Evolutionary conservation across 495 filamentous ascomycete species (phyloP), one percentile per base, ranked within the genome.

Genomic region (Hyaloscypha bicolor): DNA sequence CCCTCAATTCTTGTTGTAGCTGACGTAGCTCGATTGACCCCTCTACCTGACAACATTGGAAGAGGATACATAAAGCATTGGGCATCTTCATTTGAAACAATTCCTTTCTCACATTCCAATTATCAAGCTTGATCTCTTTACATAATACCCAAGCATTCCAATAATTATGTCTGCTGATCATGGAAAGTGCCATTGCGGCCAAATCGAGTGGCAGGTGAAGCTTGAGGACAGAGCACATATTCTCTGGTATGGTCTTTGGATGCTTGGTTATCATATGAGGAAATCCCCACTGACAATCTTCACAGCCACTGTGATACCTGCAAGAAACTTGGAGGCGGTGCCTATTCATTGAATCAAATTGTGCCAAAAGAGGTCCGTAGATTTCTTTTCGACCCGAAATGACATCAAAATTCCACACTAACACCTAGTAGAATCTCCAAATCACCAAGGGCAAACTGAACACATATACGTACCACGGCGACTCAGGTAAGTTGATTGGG

Each of bases 261-360:
- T 14, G n/a, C 48, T 19, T 51, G 32, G 48, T 35, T 39, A 16
- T 42, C 4, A 31, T 5, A 5, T 45, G 35, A 60, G 14, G 21
- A 25, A 0, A 53, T 19, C 25, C 29, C 19, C 62, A 21, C 51
- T 57, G 12, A 67, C 22, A 14, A 25, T 16, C 19, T 3, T 55
- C 9, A 37, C 60, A 83, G 83, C 77, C 83, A 85, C 63, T 85
- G 83, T 74, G 76, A 82, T 62, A 80, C 80, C 42, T 86, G 84
- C 78, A 83, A 85, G 67, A 60, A 72, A 57, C 79, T 85, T 48
- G 70, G 74, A 21, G 82, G 82, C 52, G 75, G 79, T 31, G 71
- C 79, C n/a, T 81, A 68, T 73, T 83, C 79, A 30, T 69, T 85
- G 61, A 86, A 85, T 71, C 78, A 82, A 32, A 59, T 59, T n/a